These are phyloP conservation scores for Centaurea solstitialis DNA, from an alignment of 129 eudicot species.

Conservation along the genomic window DNA sequence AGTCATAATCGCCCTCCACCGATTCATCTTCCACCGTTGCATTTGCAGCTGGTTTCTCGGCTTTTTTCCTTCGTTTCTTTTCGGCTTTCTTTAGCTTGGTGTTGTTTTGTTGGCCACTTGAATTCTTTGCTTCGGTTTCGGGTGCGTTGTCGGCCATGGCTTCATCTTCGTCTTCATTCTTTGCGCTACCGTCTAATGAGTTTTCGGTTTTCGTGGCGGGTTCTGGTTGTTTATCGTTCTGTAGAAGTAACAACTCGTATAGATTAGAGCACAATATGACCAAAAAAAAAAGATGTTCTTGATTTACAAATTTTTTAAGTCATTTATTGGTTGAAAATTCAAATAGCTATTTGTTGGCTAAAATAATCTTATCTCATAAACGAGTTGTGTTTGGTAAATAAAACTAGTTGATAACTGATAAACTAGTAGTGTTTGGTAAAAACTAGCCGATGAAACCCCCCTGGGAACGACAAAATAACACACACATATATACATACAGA, in stretches of 20 bases:
- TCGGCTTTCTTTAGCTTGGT: slow-evolving; percentile 60
- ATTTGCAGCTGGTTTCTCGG: slow-evolving; percentile 20
- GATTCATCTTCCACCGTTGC: slow-evolving; percentile 37
- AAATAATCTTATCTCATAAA: background rate
- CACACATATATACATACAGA: too few relatives aligned
- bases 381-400: background rate
- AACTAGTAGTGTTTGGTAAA: background rate
- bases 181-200: slow-evolving; percentile 6
- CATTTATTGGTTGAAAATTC: background rate
- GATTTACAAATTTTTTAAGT: background rate
- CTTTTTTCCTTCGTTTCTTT: slow-evolving; percentile 53
- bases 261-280: background rate
- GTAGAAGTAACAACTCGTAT: background rate
- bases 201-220: background rate
- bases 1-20: slow-evolving; percentile 52
- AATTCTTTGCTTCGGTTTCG: slow-evolving; percentile 27
- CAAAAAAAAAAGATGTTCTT: background rate
- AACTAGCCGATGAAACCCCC: background rate
- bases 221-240: slow-evolving; percentile 45
- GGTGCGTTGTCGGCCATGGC: slow-evolving; percentile 55
- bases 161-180: slow-evolving; percentile 37
- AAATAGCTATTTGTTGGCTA: background rate
- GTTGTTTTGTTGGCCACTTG: slow-evolving; percentile 45
- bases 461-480: background rate
- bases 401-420: too few relatives aligned